Conservation (phyloP, 2,329 filamentous ascomycete genomes). For the Ophiosphaerella narmari region DNA sequence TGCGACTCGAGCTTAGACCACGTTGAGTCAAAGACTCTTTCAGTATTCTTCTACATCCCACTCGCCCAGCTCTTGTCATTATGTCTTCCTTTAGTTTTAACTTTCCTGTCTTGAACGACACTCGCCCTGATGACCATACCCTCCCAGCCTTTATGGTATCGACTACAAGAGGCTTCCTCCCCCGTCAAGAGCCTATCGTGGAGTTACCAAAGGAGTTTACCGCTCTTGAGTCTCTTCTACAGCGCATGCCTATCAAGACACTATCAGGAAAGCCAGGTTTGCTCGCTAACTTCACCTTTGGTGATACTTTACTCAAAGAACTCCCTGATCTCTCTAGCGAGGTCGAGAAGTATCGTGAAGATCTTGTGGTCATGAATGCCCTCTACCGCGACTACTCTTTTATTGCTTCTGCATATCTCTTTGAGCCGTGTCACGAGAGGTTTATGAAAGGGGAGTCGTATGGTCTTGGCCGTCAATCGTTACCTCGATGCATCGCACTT, state of each 20-base stretch:
- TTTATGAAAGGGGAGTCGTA: constrained; percentile 71
- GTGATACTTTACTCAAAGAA: constrained; percentile 71
- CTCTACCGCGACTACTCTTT: constrained; percentile 92
- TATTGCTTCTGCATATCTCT: constrained; percentile 83
- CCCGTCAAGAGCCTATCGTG: constrained; percentile 57
- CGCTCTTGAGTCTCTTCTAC: constrained; percentile 71
- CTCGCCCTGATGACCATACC: constrained; percentile 64
- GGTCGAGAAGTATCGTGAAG: constrained; percentile 71
- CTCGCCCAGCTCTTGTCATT: constrained; percentile 43
- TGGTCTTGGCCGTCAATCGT: constrained; percentile 72
- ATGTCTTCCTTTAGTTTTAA: constrained; percentile 38
- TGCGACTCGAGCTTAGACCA: not conserved
- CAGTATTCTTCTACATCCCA: not conserved
- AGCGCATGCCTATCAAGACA: constrained; percentile 79
- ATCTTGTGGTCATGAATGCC: constrained; percentile 81
- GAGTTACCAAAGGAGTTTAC: constrained; percentile 75
- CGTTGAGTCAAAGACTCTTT: not conserved
- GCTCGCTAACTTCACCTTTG: constrained; percentile 74
- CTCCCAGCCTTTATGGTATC: constrained; percentile 81
- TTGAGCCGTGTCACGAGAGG: constrained; percentile 87
- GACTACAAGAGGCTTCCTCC: constrained; percentile 74
- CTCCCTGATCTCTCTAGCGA: constrained; percentile 76
- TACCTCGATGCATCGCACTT: constrained; percentile 76
- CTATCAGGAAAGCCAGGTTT: constrained; percentile 75
- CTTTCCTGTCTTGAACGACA: constrained; percentile 68